phyloP scores from a whole-genome alignment of 345 rosid species.

The Arabis hirsuta region DNA sequence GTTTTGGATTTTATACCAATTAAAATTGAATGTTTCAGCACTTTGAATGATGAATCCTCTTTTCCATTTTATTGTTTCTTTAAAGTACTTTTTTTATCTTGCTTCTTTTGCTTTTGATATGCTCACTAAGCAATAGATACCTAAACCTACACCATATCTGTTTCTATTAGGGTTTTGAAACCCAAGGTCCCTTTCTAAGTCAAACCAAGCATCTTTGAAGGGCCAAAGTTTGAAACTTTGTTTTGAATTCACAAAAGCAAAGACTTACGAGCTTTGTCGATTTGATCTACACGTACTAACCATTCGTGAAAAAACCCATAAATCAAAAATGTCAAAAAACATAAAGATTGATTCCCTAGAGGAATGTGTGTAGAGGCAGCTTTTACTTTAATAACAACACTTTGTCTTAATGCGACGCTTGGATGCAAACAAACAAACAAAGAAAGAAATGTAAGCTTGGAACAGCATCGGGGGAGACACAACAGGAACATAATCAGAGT shows the following conservation, averaged over 20 bases:
- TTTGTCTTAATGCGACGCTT: constrained; percentile 39
- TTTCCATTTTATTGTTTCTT: constrained; percentile 35
- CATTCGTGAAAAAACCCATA: constrained; percentile 18
- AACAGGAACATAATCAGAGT: constrained; percentile 40
- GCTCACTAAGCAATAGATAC: constrained; percentile 16
- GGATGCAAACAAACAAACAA: constrained; percentile 26
- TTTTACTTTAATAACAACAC: constrained; percentile 41
- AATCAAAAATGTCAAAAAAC: not conserved
- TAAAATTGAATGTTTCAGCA: constrained; percentile 22
- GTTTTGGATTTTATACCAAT: constrained; percentile 33
- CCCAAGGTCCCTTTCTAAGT: constrained; percentile 35
- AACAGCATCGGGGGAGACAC: constrained; percentile 38
- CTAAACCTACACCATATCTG: constrained; percentile 37
- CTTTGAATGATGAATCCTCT: constrained; percentile 35
- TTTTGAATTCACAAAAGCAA: constrained; percentile 41
- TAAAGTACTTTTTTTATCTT: not conserved
- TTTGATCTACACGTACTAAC: constrained; percentile 42
- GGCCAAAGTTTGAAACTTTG: constrained; percentile 26
- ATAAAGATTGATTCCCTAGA: constrained; percentile 31
- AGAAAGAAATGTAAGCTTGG: constrained; percentile 21
- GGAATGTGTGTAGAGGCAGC: constrained; percentile 38
- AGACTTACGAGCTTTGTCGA: constrained; percentile 28
- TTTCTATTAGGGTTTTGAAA: constrained; percentile 24
- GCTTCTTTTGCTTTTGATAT: constrained; percentile 39
- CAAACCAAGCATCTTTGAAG: constrained; percentile 43